Conservation (phyloP, 2,329 filamentous ascomycete species). For the Ophiocordyceps camponoti-rufipedis region DNA sequence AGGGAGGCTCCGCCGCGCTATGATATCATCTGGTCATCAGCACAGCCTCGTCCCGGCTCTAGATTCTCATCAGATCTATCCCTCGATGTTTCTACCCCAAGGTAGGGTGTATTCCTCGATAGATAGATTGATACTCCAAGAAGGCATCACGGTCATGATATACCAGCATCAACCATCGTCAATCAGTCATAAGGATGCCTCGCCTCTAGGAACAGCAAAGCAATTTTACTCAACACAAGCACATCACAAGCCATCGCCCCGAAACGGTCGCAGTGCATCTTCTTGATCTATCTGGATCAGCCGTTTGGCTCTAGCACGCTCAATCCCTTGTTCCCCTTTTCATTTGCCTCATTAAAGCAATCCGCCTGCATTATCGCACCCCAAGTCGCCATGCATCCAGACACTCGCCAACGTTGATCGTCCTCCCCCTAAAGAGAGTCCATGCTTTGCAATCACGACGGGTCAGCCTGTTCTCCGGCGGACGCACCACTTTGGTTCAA, state of each 20-base stretch:
- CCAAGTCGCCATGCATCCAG: neutral
- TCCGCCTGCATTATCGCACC: neutral
- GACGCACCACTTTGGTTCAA: constrained; percentile 1
- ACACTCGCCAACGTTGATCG: neutral
- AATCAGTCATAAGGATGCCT: no score
- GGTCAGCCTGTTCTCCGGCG: constrained; percentile 5
- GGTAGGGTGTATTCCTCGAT: no score
- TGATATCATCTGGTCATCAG: no score
- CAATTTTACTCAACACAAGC: no score
- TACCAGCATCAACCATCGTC: no score
- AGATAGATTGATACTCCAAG: no score
- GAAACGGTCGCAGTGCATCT: neutral
- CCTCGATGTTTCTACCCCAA: no score
- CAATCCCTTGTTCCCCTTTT: neutral
- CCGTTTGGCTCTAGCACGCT: neutral
- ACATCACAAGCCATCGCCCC: neutral
- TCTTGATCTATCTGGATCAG: neutral
- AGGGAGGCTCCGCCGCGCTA: no score
- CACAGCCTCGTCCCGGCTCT: no score
- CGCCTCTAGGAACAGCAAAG: neutral
- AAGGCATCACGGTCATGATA: no score
- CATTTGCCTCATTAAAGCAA: neutral
- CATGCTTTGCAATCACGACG: constrained; percentile 2
- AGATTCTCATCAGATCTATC: no score
- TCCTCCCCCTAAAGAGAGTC: neutral